A percentile compares a stretch with the other conserved stretches of the same genome.
Evolutionary conservation across 306 rosid genomes (phyloP).

Genomic region (Medicago lupulina): DNA sequence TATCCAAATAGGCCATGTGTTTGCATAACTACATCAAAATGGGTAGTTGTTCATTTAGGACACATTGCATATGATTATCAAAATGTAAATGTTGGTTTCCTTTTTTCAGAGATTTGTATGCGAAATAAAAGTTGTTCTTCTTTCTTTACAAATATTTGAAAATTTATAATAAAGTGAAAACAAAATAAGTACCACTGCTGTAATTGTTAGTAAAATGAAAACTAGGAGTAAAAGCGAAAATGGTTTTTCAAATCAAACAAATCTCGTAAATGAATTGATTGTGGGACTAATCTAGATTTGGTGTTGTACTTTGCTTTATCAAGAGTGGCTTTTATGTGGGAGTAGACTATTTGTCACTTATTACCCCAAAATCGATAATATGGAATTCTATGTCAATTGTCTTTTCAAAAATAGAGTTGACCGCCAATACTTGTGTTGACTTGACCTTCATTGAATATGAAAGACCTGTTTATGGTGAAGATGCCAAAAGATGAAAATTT

Average conservation of each 20-base stretch:
- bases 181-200: not conserved
- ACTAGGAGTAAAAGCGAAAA: not conserved
- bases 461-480: not conserved
- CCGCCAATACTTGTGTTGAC: constrained; percentile 2
- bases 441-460: constrained; percentile 2
- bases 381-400: constrained; percentile 13
- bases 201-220: constrained; percentile 10
- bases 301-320: not conserved
- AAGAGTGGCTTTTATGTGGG: constrained; percentile 26
- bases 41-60: not conserved
- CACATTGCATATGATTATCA: not conserved
- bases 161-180: not conserved
- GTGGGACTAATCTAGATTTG: no score
- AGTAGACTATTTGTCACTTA: not conserved
- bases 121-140: not conserved
- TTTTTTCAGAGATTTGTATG: not conserved
- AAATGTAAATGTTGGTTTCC: not conserved
- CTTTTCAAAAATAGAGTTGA: not conserved
- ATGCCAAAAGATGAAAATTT: not conserved
- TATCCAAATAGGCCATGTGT: not conserved
- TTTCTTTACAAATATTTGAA: not conserved
- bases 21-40: constrained; percentile 18
- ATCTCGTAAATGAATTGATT: not conserved
- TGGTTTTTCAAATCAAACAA: constrained; percentile 5
- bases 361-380: constrained; percentile 9